These are phyloP conservation scores for Trametes villosa DNA, from an alignment of 768 basidiomycete genomes.

Conservation along the genomic window DNA sequence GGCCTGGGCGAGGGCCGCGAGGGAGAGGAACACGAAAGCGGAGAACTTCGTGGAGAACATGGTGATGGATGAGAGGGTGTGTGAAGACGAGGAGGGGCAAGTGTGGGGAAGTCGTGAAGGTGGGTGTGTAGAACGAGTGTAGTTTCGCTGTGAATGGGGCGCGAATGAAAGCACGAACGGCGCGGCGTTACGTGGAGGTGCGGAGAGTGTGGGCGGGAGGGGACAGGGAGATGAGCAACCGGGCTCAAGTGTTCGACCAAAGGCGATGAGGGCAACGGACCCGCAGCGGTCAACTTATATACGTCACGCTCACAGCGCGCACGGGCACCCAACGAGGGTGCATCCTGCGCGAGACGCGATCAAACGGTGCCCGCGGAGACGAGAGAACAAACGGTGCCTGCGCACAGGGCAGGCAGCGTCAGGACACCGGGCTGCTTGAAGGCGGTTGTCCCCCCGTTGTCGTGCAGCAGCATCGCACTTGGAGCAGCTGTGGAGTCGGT, in stretches of 20 bases:
- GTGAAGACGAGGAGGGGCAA: not conserved
- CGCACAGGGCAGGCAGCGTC: not conserved
- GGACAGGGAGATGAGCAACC: conserved; percentile 18
- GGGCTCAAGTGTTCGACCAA: conserved; percentile 20
- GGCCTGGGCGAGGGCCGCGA: conserved; percentile 19
- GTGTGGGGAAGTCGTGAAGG: not conserved
- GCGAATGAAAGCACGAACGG: conserved; percentile 13
- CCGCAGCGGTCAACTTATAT: not conserved
- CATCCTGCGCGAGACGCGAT: not conserved
- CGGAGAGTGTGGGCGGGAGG: too few species aligned
- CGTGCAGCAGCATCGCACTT: conserved; percentile 18
- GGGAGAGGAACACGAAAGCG: conserved; percentile 26
- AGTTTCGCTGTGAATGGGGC: not conserved
- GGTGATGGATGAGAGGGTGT: not conserved
- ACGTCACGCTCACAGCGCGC: not conserved
- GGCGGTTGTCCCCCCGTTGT: conserved; percentile 20
- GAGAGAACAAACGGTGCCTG: not conserved
- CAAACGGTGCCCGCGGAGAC: not conserved
- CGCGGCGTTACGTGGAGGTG: not conserved
- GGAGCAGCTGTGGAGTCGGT: conserved; percentile 22
- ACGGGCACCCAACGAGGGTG: not conserved
- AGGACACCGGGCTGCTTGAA: not conserved
- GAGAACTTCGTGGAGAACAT: conserved; percentile 24
- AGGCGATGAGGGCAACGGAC: conserved; percentile 9
- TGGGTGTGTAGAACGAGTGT: conserved; percentile 1